Conservation (phyloP, 768 basidiomycete genomes). For the Cystofilobasidium macerans region DNA sequence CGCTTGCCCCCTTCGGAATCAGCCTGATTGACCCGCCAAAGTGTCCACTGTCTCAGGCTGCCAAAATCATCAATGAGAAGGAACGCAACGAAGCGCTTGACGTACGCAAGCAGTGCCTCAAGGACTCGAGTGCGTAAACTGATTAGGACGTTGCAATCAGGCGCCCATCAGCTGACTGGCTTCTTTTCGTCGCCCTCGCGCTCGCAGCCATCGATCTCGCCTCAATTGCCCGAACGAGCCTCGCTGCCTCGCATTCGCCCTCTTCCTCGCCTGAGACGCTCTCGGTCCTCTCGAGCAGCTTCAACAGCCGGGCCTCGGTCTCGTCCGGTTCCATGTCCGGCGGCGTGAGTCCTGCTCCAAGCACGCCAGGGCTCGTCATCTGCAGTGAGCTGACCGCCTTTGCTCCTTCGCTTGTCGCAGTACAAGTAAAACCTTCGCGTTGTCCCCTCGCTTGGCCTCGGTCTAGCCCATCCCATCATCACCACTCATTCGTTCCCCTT, state of each 20-base stretch:
- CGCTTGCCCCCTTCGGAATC: not conserved
- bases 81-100: constrained; percentile 2
- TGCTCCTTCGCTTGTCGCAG: too few relatives aligned
- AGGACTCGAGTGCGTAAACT: not conserved
- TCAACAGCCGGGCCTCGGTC: not conserved
- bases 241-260: constrained; percentile 4
- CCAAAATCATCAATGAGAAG: not conserved
- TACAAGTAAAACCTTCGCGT: too few relatives aligned
- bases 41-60: constrained; percentile 1
- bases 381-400: too few relatives aligned
- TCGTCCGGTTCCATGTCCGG: constrained; percentile 1
- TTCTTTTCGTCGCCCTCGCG: not conserved
- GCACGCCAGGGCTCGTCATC: too few relatives aligned
- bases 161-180: too few relatives aligned
- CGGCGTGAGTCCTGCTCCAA: constrained; percentile 3
- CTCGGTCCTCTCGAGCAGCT: constrained; percentile 10
- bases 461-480: too few relatives aligned
- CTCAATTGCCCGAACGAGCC: constrained; percentile 9
- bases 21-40: too few relatives aligned
- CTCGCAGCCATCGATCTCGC: constrained; percentile 7
- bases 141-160: too few relatives aligned
- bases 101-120: constrained; percentile 5
- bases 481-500: too few relatives aligned
- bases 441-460: too few relatives aligned
- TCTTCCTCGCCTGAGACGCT: constrained; percentile 7